Base-by-base conservation (phyloP, 2,329 filamentous ascomycete species). In the Cryphonectria nitschkei region DNA sequence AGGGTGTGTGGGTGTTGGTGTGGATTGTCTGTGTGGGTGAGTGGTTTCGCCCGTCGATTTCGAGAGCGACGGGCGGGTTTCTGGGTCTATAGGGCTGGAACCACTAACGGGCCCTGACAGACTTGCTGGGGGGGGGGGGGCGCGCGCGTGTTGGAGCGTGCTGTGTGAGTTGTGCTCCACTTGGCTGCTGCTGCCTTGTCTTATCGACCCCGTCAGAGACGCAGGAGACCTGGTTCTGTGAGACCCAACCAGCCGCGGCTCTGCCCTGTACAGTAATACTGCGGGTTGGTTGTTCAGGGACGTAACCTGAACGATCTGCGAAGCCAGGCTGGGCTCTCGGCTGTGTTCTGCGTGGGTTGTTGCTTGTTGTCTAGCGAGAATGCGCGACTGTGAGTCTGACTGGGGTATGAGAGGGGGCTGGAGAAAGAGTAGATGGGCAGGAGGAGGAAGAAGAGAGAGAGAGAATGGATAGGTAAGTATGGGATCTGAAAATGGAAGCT, bases 161-260 rank as follows among this genome's bases (percentile, higher is more conserved):
- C 11, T 29, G 52, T 56, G 22, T 29, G 52, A 56, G 52, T 56
- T 29, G 52, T 56, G n/a, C 54, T 29, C 54, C 54, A 58, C 54
- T 58, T 32, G 54, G 54, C 54, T 58, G 54, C 54, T 58, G 54
- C 54, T 58, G 54, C 29, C 26, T 58, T 39, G 58, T 16, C 32
- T 16, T 32, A 61, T 61, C 22, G 32, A 61, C 34, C 46, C 46
- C 34, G 58, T 61, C 58, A 26, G 58, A 61, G 58, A 61, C 19
- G 58, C 58, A 61, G 32, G 58, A 61, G 58, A 19, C 34, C 34
- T 22, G 58, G 34, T 22, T n/a, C 32, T 39, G 34, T 39, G 34
- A 61, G 34, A 61, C 58, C 34, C 26, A n/a, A n/a, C 26, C 22
- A 34, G 34, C 32, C 34, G 32, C 34, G 58, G 22, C 58, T n/a